Evolutionary conservation across 1,139 yeast species (phyloP), one percentile per base, ranked within the genome.

Genomic region (Blastobotrys raffinosifermentans): DNA sequence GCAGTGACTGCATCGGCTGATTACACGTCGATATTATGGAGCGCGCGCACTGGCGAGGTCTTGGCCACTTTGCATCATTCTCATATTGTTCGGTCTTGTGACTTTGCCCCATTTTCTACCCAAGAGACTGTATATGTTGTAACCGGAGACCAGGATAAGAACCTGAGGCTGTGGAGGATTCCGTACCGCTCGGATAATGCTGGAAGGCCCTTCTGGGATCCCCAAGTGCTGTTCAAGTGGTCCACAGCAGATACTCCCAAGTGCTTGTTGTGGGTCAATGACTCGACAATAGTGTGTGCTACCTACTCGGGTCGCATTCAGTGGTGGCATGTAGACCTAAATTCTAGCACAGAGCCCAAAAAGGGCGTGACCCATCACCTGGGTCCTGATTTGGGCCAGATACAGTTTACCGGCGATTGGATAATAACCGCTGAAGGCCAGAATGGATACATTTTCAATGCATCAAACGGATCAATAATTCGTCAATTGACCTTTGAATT

Each of bases 1-100:
- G 61, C 60, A 4, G 52, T 55, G 10, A 59, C 64, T 3, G 61
- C 64, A 2, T 56, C 64, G 29, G 66, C 66, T 4, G 67, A 62
- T 37, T 62, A 59, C 43, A 44, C 65, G 2, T 64, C 57, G 14
- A 60, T 49, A 19, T 51, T 62, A 11, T 62, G 67, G 67, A 47
- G 54, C 35, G 53, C 63, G 2, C 27, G 31, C 18, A 49, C 54
- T 4, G 66, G 66, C 5, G 40, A 47, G 27, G 27, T 40, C 4
- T 34, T 53, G 15, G 45, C 48, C 9, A 44, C 46, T 8, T 46
- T 60, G 26, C 50, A 55, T 2, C 66, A 62, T 39, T 47, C 51
- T 10, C 63, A 58, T 42, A 57, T 61, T 29, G 65, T 60, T 8
- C 49, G 64, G 19, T 48, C 61, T 7, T 51, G 55, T 38, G 56